Conservation (phyloP, 805 yeast species). For the Candida railenensis region DNA sequence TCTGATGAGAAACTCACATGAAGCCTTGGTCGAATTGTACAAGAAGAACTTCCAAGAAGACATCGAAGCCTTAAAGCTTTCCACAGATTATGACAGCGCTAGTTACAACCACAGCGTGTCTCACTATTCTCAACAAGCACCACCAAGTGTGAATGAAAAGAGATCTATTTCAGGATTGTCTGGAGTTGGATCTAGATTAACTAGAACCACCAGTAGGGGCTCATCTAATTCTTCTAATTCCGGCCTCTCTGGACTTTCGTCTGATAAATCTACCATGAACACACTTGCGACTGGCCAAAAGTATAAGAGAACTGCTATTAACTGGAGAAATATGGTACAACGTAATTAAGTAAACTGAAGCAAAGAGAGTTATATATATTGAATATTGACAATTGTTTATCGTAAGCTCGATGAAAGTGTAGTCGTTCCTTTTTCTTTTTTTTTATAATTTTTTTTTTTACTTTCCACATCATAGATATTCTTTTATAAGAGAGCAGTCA, state of each 20-base stretch:
- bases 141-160: constrained; percentile 14
- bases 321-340: constrained; percentile 31
- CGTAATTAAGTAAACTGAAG: background rate
- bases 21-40: constrained; percentile 62
- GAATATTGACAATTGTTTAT: too few relatives aligned
- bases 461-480: too few relatives aligned
- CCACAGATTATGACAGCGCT: constrained; percentile 30
- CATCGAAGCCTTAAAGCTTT: constrained; percentile 43
- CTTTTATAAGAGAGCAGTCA: too few relatives aligned
- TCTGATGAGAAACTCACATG: constrained; percentile 60
- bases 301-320: constrained; percentile 35
- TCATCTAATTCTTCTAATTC: constrained; percentile 26
- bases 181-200: constrained; percentile 20
- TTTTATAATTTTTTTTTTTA: too few relatives aligned
- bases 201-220: constrained; percentile 19
- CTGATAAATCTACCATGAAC: constrained; percentile 16
- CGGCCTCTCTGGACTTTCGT: constrained; percentile 26
- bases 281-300: constrained; percentile 8
- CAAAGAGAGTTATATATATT: too few relatives aligned
- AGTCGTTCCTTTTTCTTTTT: too few relatives aligned
- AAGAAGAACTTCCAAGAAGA: constrained; percentile 68
- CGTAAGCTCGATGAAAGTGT: too few relatives aligned
- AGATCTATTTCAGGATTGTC: constrained; percentile 14
- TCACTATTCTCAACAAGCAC: constrained; percentile 13
- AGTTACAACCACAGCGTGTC: constrained; percentile 23